Conservation (phyloP, 495 filamentous ascomycete genomes). For the Hamigera avellanea region DNA sequence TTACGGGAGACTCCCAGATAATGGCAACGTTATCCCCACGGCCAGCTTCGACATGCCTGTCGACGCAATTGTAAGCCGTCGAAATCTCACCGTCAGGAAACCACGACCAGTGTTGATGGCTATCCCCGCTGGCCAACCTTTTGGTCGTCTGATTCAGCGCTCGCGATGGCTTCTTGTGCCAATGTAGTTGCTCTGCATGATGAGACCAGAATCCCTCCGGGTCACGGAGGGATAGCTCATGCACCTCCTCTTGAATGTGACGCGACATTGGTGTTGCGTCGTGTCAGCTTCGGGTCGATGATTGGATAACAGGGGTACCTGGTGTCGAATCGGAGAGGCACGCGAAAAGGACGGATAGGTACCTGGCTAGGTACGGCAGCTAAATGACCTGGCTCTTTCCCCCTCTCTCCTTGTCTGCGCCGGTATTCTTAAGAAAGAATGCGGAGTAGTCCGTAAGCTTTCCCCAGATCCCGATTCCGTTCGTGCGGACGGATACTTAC, state of each 20-base stretch:
- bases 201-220: slow-evolving; percentile 68
- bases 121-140: slow-evolving; percentile 33
- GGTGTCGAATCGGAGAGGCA: too few species aligned
- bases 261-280: slow-evolving; percentile 5
- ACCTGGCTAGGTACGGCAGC: too few species aligned
- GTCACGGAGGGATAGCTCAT: slow-evolving; percentile 25
- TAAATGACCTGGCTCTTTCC: too few species aligned
- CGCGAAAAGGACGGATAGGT: too few species aligned
- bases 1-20: slow-evolving; percentile 81
- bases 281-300: background rate
- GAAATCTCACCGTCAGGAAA: slow-evolving; percentile 84
- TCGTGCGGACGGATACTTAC: too few species aligned
- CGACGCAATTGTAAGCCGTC: slow-evolving; percentile 82
- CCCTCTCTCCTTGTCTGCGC: too few species aligned
- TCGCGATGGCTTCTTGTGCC: slow-evolving; percentile 58
- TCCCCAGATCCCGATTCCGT: too few species aligned
- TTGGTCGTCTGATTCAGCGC: slow-evolving; percentile 33
- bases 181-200: slow-evolving; percentile 64
- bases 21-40: slow-evolving; percentile 64
- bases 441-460: too few species aligned
- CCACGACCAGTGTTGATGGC: slow-evolving; percentile 66
- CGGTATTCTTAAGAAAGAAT: too few species aligned
- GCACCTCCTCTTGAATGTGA: slow-evolving; percentile 29
- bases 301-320: background rate
- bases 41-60: slow-evolving; percentile 71